A percentile compares a stretch with the other conserved stretches of the same genome.
These are phyloP conservation scores for Senna siamea DNA, from an alignment of 306 rosid genomes.

Conservation along the genomic window DNA sequence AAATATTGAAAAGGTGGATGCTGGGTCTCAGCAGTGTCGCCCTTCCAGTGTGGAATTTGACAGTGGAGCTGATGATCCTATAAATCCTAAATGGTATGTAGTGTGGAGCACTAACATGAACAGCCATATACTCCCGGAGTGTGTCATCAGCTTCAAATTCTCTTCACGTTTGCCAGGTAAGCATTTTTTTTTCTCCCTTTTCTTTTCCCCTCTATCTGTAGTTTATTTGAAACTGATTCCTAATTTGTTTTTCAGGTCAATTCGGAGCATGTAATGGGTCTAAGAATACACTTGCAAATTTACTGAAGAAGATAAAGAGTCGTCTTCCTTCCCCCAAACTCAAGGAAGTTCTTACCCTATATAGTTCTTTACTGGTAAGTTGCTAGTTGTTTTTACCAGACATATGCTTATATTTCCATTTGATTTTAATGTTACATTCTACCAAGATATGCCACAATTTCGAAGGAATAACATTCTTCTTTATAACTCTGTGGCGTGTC, in stretches of 20 bases:
- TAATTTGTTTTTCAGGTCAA: constrained; percentile 38
- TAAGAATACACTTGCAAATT: constrained; percentile 24
- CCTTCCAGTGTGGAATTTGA: constrained; percentile 57
- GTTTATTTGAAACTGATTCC: background rate
- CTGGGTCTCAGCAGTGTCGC: constrained; percentile 49
- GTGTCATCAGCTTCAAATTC: constrained; percentile 64
- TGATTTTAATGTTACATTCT: background rate
- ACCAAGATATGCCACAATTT: background rate
- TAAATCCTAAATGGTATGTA: constrained; percentile 57
- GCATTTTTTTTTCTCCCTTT: background rate
- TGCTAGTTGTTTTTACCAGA: background rate
- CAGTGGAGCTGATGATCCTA: constrained; percentile 58
- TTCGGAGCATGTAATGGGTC: constrained; percentile 12
- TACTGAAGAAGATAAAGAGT: constrained; percentile 49
- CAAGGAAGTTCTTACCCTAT: constrained; percentile 43
- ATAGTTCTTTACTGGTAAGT: constrained; percentile 46
- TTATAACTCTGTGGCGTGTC: constrained; percentile 16
- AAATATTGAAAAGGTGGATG: constrained; percentile 55
- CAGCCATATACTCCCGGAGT: constrained; percentile 58
- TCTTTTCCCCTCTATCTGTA: background rate
- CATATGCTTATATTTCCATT: background rate
- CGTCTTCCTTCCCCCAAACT: constrained; percentile 49
- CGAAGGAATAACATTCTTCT: background rate
- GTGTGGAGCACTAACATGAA: constrained; percentile 65
- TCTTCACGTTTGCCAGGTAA: constrained; percentile 40